Evolutionary conservation across 768 basidiomycete genomes (phyloP).

Genomic region (Lentinula raphanica): DNA sequence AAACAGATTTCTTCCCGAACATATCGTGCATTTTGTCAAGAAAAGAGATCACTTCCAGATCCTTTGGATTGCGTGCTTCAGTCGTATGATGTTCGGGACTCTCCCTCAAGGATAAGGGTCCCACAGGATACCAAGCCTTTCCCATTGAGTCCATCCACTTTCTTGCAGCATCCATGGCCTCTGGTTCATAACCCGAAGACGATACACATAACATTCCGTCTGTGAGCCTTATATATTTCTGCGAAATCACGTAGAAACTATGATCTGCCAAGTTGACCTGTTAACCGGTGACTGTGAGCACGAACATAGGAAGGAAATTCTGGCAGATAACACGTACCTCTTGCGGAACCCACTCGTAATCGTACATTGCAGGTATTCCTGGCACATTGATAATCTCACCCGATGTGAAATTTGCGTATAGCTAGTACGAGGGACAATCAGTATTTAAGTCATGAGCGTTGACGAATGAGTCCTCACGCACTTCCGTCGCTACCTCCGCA

Average conservation of each 20-base stretch:
- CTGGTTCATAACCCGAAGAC: not conserved
- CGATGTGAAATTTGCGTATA: not conserved
- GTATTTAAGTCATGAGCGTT: not conserved
- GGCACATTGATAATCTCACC: not conserved
- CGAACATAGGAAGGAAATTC: too few relatives aligned
- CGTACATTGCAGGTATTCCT: conserved; percentile 3
- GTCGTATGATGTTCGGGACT: not conserved
- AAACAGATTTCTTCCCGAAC: not conserved
- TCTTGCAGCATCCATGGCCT: not conserved
- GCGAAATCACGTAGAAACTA: not conserved
- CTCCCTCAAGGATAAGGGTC: not conserved
- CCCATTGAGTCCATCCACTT: conserved; percentile 1
- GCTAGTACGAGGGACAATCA: not conserved
- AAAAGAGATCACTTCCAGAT: not conserved
- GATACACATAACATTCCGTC: conserved; percentile 5
- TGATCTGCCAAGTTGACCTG: not conserved
- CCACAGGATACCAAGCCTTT: not conserved
- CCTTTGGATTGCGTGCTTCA: not conserved
- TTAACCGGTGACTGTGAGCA: too few relatives aligned
- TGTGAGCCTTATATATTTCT: conserved; percentile 1
- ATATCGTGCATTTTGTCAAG: not conserved
- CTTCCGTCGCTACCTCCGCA: not conserved
- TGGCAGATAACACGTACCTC: too few relatives aligned
- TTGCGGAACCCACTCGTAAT: conserved; percentile 6
- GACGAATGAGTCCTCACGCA: not conserved